These are phyloP conservation scores for Gnetum montanum DNA, from an alignment of 75 land plant genomes.

Conservation along the genomic window DNA sequence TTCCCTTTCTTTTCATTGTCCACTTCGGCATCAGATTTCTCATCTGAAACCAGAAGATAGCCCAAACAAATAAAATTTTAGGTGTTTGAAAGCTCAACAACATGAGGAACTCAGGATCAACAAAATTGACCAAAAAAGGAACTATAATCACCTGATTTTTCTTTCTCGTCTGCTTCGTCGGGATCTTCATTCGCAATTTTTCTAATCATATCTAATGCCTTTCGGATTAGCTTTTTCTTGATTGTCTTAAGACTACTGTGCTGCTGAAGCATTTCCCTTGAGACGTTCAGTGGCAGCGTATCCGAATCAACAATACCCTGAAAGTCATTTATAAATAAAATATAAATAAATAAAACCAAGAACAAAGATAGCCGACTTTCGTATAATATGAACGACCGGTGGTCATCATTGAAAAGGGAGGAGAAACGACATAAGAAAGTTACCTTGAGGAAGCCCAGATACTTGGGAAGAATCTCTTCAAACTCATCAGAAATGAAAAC, in stretches of 20 bases:
- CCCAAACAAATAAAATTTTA: not conserved
- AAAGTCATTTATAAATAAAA: too few relatives aligned
- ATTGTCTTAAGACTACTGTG: constrained; percentile 92
- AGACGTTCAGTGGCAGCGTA: constrained; percentile 91
- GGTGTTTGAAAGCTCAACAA: too few relatives aligned
- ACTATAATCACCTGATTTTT: constrained; percentile 62
- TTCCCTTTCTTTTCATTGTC: constrained; percentile 79
- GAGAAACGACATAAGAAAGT: not conserved
- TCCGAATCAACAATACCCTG: constrained; percentile 99
- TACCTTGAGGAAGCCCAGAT: constrained; percentile 83
- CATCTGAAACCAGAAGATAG: constrained; percentile 16
- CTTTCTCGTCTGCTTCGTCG: constrained; percentile 59
- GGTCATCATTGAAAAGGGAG: not conserved
- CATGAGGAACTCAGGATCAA: too few relatives aligned
- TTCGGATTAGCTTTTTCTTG: constrained; percentile 91
- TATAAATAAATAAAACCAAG: not conserved
- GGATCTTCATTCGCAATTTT: constrained; percentile 87
- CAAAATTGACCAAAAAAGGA: too few relatives aligned
- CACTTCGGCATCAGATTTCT: constrained; percentile 29
- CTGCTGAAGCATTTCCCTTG: constrained; percentile 97
- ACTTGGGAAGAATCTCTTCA: constrained; percentile 94
- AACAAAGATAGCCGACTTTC: not conserved
- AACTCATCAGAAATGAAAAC: constrained; percentile 97
- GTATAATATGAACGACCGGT: not conserved
- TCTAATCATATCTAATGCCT: constrained; percentile 96